Evolutionary conservation across 2,329 filamentous ascomycete species (phyloP).

Genomic region (Fusarium fracticaudum): DNA sequence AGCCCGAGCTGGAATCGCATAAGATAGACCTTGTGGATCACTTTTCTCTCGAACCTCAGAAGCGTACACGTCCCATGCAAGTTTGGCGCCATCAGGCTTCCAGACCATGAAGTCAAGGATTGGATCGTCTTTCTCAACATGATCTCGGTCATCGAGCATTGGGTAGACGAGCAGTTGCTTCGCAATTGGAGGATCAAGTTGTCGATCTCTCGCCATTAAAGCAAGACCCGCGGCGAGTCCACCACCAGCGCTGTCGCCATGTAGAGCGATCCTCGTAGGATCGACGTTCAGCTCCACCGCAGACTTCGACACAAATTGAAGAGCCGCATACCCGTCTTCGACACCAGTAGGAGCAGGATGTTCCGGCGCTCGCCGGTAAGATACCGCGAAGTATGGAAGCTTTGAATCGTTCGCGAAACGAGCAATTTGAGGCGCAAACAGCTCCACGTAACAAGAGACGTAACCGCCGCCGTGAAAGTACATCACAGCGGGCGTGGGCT

Average conservation of each 20-base stretch:
- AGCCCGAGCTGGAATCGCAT: conserved; percentile 40
- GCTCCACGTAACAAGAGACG: conserved; percentile 2
- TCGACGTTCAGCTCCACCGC: conserved; percentile 12
- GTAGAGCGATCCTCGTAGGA: conserved; percentile 2
- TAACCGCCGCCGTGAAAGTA: conserved; percentile 22
- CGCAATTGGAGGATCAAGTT: neutral
- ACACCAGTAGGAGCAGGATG: conserved; percentile 13
- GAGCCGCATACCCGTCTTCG: conserved; percentile 19
- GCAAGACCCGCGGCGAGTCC: conserved; percentile 10
- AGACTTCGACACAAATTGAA: neutral
- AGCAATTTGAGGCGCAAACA: conserved; percentile 16
- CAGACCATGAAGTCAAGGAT: conserved; percentile 23
- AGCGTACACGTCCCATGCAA: conserved; percentile 38
- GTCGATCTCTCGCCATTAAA: conserved; percentile 11
- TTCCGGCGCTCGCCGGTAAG: conserved; percentile 23
- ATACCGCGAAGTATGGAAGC: conserved; percentile 20
- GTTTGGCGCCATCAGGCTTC: conserved; percentile 28
- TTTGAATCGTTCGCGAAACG: conserved; percentile 9
- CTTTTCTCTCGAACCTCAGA: neutral
- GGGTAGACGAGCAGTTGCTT: conserved; percentile 22
- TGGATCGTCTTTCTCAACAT: neutral
- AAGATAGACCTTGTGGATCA: conserved; percentile 16
- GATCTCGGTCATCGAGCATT: conserved; percentile 26
- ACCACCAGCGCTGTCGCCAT: conserved; percentile 24
- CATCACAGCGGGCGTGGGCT: conserved; percentile 2